Conservation (phyloP, 139 green algal genomes). For the Micractinium sp. region DNA sequence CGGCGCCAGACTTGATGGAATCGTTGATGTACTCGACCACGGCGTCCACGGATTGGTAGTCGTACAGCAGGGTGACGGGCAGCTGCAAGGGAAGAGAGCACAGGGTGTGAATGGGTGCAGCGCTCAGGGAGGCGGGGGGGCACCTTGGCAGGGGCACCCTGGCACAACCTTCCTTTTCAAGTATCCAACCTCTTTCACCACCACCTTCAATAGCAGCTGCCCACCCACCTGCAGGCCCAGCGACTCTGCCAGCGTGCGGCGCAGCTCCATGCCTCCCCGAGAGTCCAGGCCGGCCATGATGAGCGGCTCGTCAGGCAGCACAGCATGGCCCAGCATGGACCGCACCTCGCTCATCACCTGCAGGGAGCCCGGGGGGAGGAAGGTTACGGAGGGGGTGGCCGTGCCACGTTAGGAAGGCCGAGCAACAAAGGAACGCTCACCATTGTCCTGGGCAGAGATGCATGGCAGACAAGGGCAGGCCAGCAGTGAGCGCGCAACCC, state of each 20-base stretch:
- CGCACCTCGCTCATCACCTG: slow-evolving; percentile 76
- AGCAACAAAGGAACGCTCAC: not conserved
- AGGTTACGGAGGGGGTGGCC: not conserved
- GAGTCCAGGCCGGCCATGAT: slow-evolving; percentile 71
- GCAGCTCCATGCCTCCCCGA: slow-evolving; percentile 84
- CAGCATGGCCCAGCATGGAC: slow-evolving; percentile 61
- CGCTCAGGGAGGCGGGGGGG: not conserved
- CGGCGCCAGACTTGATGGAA: not conserved
- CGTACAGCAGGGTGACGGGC: slow-evolving; percentile 87
- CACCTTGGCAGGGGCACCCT: not conserved
- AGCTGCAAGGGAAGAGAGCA: slow-evolving; percentile 55
- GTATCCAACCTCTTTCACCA: not conserved
- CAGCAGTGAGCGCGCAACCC: not conserved
- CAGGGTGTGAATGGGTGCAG: not conserved
- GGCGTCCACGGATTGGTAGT: slow-evolving; percentile 75
- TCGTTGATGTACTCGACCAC: slow-evolving; percentile 61
- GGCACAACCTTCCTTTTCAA: not conserved
- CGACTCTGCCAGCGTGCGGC: slow-evolving; percentile 77
- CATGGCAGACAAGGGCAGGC: not conserved
- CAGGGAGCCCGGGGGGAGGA: not conserved
- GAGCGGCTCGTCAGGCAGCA: slow-evolving; percentile 73
- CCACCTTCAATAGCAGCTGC: not conserved
- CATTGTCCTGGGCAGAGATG: not conserved
- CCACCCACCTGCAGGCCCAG: slow-evolving; percentile 62
- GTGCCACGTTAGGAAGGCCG: no score